Evolutionary conservation across 2,329 filamentous ascomycete genomes (phyloP), one percentile per base, ranked within the genome.

Genomic region (Stemphylium lycopersici): DNA sequence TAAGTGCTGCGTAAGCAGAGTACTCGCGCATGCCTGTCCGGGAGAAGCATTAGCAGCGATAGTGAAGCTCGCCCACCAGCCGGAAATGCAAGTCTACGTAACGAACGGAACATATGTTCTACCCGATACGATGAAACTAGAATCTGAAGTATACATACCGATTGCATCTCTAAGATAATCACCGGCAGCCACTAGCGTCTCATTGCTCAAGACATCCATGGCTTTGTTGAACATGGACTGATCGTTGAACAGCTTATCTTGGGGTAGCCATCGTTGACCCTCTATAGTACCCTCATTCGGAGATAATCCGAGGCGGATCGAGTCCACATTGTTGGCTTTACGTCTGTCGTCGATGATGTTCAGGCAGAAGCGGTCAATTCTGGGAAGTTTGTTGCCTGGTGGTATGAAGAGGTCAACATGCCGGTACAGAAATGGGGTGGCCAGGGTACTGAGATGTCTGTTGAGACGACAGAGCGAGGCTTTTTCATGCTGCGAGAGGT

Each of bases 321-420:
- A 59, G 37, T 63, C 52, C 11, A 71, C 61, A 15, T 61, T 58
- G 15, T 47, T 48, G 15, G 65, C 66, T 12, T 58, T 56, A 15
- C 53, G 56, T 15, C 29, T 20, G 13, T 66, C 52, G 18, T 56
- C 46, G 8, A 66, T 48, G 15, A 71, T 55, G 24, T 59, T 64
- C 26, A 67, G 56, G 51, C 66, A 68, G 37, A 71, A 65, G 12
- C 39, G 42, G 38, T 70, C 67, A 34, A 71, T 66, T 16, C 62
- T 63, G 13, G 67, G 67, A n/a, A 67, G 31, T 18, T 36, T 57
- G 29, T 59, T 44, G 20, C 54, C 58, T 1, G 60, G 42, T 4
- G 45, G 53, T 24, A 68, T 61, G 12, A 58, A 56, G 3, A 71
- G 55, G 48, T 69, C 59, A 16, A 70, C 55, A 46, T 69, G 53